These are phyloP conservation scores for Knufia petricola DNA, from an alignment of 2,329 filamentous ascomycete species.

Conservation along the genomic window DNA sequence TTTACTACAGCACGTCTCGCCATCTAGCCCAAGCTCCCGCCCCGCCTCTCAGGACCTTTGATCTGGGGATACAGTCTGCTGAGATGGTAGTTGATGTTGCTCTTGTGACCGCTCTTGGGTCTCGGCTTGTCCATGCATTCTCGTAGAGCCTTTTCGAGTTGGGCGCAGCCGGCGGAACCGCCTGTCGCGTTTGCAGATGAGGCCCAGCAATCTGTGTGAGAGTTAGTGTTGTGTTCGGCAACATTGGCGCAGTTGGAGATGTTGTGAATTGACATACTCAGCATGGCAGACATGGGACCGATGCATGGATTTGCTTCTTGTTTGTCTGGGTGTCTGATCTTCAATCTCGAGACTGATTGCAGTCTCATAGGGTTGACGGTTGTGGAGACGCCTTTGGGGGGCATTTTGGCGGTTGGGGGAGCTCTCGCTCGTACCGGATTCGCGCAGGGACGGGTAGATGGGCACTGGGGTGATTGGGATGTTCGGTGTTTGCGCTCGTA, in stretches of 20 bases:
- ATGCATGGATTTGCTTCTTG: slow-evolving; percentile 55
- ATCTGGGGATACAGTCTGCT: slow-evolving; percentile 65
- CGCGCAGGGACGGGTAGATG: not conserved
- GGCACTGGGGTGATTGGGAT: too few species aligned
- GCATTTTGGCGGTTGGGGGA: slow-evolving; percentile 27
- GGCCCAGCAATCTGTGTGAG: slow-evolving; percentile 40
- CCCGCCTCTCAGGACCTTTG: slow-evolving; percentile 60
- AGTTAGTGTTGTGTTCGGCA: too few species aligned
- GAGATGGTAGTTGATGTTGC: slow-evolving; percentile 85
- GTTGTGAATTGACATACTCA: slow-evolving; percentile 43
- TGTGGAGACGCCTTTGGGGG: slow-evolving; percentile 35
- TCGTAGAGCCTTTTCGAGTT: slow-evolving; percentile 51
- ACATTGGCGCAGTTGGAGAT: not conserved
- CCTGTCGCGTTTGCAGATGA: slow-evolving; percentile 27
- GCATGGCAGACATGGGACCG: slow-evolving; percentile 55
- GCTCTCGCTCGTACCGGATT: not conserved
- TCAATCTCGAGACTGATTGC: slow-evolving; percentile 45
- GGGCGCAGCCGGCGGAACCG: slow-evolving; percentile 37
- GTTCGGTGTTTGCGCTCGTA: too few species aligned
- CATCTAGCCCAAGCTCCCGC: slow-evolving; percentile 32
- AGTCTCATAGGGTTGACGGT: slow-evolving; percentile 37
- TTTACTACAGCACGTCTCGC: not conserved
- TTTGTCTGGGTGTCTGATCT: slow-evolving; percentile 54
- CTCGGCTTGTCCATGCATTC: slow-evolving; percentile 81
- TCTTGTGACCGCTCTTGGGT: slow-evolving; percentile 29